These are phyloP conservation scores for Cladosporium sp. DNA, from an alignment of 2,329 filamentous ascomycete genomes.

Conservation along the genomic window DNA sequence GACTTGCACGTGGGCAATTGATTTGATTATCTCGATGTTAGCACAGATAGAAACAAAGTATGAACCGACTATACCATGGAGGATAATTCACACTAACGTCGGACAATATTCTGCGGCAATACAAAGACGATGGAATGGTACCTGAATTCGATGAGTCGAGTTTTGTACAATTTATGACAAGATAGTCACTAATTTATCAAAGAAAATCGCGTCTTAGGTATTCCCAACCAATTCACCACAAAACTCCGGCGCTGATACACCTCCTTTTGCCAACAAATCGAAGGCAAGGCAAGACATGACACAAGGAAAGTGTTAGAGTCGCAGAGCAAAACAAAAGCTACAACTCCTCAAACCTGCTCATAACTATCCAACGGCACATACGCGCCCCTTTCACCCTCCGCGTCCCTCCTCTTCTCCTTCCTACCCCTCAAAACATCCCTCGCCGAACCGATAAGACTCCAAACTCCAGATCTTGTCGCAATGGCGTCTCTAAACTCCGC, in stretches of 20 bases:
- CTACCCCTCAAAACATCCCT: slow-evolving; percentile 21
- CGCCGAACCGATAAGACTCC: slow-evolving; percentile 11
- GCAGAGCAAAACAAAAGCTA: neutral
- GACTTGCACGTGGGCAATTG: too few relatives aligned
- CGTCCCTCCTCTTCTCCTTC: slow-evolving; percentile 34
- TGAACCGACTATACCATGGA: too few relatives aligned
- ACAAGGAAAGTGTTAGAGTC: neutral
- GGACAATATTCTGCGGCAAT: too few relatives aligned
- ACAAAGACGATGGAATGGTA: too few relatives aligned
- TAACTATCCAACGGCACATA: slow-evolving; percentile 44
- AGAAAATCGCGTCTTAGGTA: too few relatives aligned
- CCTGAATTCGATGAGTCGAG: too few relatives aligned
- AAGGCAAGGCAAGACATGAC: neutral
- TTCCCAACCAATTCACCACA: too few relatives aligned
- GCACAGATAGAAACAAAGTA: too few relatives aligned
- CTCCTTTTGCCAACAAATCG: neutral
- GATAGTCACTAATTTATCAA: too few relatives aligned
- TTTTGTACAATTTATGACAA: too few relatives aligned
- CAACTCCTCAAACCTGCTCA: slow-evolving; percentile 26
- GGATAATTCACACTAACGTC: too few relatives aligned
- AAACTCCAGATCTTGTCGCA: slow-evolving; percentile 11
- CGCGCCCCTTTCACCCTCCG: slow-evolving; percentile 34
- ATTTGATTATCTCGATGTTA: too few relatives aligned
- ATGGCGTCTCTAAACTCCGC: slow-evolving; percentile 12
- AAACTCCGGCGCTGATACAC: neutral